These are phyloP conservation scores for Plantago major DNA, from an alignment of 257 asterid species.

Conservation along the genomic window DNA sequence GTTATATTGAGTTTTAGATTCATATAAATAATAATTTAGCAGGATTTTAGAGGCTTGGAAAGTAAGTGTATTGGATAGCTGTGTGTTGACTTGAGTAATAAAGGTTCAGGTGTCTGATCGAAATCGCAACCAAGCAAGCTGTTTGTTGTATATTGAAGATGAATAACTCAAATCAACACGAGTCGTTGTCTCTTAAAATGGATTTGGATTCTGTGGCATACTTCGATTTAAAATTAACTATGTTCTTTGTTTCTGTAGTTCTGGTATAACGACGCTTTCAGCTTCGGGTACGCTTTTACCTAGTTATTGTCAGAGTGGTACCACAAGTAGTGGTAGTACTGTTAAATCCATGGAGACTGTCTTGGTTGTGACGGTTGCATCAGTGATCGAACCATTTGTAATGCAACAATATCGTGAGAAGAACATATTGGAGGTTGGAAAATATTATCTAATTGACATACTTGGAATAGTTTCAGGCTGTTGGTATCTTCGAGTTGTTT, in stretches of 20 bases:
- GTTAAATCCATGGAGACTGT: slow-evolving; percentile 29
- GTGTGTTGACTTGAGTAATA: too few species aligned
- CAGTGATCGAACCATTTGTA: slow-evolving; percentile 79
- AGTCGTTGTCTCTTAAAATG: neutral
- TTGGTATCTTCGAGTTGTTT: slow-evolving; percentile 4
- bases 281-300: slow-evolving; percentile 91
- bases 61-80: too few species aligned
- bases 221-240: slow-evolving; percentile 10
- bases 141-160: too few species aligned
- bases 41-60: too few species aligned
- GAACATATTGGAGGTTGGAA: slow-evolving; percentile 43
- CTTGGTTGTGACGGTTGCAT: slow-evolving; percentile 76
- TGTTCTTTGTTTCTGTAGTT: slow-evolving; percentile 35
- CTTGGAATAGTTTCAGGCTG: neutral
- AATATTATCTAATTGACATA: neutral
- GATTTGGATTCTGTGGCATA: neutral
- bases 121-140: too few species aligned
- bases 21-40: too few species aligned
- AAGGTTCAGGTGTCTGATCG: too few species aligned
- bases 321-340: slow-evolving; percentile 20
- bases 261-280: slow-evolving; percentile 87
- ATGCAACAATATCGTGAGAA: slow-evolving; percentile 34
- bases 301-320: slow-evolving; percentile 30
- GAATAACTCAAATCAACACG: neutral
- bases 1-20: too few species aligned